Conservation (phyloP, 805 yeast species). For the Maudiozyma turicensis region DNA sequence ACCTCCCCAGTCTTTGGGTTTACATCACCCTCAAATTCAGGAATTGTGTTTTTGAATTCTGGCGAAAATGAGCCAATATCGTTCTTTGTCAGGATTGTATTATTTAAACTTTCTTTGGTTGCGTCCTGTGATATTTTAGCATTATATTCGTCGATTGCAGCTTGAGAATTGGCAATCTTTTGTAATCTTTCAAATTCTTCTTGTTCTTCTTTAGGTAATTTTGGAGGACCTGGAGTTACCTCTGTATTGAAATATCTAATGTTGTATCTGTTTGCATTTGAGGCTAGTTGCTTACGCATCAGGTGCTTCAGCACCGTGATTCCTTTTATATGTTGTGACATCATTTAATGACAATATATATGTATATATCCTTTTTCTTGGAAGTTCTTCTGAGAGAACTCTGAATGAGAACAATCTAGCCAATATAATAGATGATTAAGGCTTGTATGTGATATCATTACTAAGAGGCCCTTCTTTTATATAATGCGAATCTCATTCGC, state of each 20-base stretch:
- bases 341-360: too few species aligned
- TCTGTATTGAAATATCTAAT: conserved; percentile 10
- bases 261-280: neutral
- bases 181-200: conserved; percentile 87
- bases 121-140: conserved; percentile 30
- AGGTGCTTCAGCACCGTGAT: neutral
- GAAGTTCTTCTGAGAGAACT: too few species aligned
- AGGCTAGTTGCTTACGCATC: neutral
- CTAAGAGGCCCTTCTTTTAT: too few species aligned
- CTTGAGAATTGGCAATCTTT: conserved; percentile 67
- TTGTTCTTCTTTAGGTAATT: conserved; percentile 29
- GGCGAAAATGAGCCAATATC: conserved; percentile 62
- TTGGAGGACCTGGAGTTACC: conserved; percentile 26
- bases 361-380: too few species aligned
- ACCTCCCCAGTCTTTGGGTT: conserved; percentile 93
- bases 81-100: conserved; percentile 32
- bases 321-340: too few species aligned
- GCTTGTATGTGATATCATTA: too few species aligned
- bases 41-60: conserved; percentile 64
- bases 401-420: too few species aligned
- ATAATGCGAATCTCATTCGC: too few species aligned
- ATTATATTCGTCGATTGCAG: conserved; percentile 68
- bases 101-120: conserved; percentile 24
- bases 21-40: conserved; percentile 90
- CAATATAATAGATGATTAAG: too few species aligned